Evolutionary conservation across 176 grass and related monocot species (phyloP).

Genomic region (Carex cristatella): DNA sequence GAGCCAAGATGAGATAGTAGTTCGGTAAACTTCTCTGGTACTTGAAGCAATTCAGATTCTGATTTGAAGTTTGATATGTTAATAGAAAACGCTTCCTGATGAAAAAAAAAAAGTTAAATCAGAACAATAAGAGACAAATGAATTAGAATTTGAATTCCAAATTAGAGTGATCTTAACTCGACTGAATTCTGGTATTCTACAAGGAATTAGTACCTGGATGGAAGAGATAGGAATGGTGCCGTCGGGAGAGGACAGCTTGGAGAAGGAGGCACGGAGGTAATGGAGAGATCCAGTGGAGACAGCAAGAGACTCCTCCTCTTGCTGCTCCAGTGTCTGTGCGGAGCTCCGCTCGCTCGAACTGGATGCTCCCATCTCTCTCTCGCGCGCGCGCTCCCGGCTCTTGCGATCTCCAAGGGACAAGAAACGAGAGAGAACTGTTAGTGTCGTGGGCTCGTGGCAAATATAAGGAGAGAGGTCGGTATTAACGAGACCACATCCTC

Average conservation of each 20-base stretch:
- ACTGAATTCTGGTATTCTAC: neutral
- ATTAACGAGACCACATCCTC: too few relatives aligned
- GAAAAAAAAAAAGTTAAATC: neutral
- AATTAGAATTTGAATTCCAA: neutral
- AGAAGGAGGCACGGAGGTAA: conserved; percentile 47
- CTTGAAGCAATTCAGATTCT: conserved; percentile 31
- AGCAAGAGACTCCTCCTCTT: conserved; percentile 63
- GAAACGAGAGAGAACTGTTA: neutral
- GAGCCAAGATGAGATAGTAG: conserved; percentile 40
- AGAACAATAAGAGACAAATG: neutral
- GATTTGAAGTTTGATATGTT: conserved; percentile 31
- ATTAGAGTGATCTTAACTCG: neutral
- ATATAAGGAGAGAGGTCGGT: neutral
- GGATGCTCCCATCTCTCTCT: conserved; percentile 47
- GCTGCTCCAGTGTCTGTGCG: conserved; percentile 38
- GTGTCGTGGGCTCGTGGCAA: neutral
- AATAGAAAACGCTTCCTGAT: conserved; percentile 30
- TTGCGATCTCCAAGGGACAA: neutral
- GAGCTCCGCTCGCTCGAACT: conserved; percentile 38
- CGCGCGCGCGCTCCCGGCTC: neutral
- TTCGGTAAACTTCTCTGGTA: conserved; percentile 34
- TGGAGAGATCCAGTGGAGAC: conserved; percentile 51
- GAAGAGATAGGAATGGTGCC: conserved; percentile 28
- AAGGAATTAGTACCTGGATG: conserved; percentile 36
- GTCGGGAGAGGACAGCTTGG: conserved; percentile 32